phyloP scores from a whole-genome alignment of 163 green algal genomes.

The Scenedesmus sp. region DNA sequence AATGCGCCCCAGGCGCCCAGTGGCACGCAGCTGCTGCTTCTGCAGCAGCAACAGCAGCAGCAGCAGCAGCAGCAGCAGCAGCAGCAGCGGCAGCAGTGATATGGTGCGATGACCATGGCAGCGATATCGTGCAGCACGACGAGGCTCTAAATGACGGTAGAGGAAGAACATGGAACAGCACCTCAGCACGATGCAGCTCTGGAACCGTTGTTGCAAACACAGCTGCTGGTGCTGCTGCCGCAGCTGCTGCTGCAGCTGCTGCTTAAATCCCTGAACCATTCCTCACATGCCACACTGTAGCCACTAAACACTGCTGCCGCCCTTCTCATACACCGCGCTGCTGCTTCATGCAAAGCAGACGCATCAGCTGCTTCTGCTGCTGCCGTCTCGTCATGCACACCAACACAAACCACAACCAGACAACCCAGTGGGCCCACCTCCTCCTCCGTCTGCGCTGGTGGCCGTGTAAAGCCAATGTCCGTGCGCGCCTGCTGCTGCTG shows the following conservation, averaged over 20 bases:
- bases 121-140: neutral
- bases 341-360: neutral
- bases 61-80: neutral
- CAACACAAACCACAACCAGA: neutral
- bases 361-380: neutral
- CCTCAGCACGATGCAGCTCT: neutral
- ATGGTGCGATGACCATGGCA: neutral
- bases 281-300: too few relatives aligned
- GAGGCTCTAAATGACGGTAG: neutral
- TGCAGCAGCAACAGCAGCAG: neutral
- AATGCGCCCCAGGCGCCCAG: conserved; percentile 12
- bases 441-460: neutral
- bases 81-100: neutral
- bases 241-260: too few relatives aligned
- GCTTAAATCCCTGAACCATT: too few relatives aligned
- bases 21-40: neutral
- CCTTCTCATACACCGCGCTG: neutral
- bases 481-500: neutral
- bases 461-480: neutral
- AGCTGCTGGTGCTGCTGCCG: neutral
- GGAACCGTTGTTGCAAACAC: neutral
- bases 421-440: neutral
- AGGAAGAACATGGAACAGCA: neutral
- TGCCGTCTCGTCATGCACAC: neutral
- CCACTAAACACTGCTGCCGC: too few relatives aligned